Evolutionary conservation across 176 grass and related monocot genomes (phyloP), one percentile per base, ranked within the genome.

Genomic region (Aegilops umbellulata): DNA sequence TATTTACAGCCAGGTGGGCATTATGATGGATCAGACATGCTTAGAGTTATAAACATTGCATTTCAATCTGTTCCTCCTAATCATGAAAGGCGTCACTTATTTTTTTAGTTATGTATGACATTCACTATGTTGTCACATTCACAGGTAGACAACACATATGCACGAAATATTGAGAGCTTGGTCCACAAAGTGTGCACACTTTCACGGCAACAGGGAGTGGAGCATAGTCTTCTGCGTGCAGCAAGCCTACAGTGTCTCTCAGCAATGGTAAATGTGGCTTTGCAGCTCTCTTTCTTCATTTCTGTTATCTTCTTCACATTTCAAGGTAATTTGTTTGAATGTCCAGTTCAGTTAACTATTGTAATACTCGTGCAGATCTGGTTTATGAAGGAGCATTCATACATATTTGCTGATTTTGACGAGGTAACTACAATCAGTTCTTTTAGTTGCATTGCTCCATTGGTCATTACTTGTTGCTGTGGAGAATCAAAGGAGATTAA

Each of bases 181-280:
- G 88, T 91, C 66, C 49, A 27, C 65, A 99, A 99, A 91, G 94
- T 96, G 19, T 96, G 92, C 77, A 65, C 47, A 0, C 88, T 94
- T 86, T 91, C 94, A 66, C 84, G 60, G 79, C 86, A 89, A 77
- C 65, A 90, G 17, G 88, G 88, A 83, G 80, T 90, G 76, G 89
- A 94, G 47, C 86, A 92, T 39, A 93, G 60, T 87, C 76, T 83
- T 84, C 81, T 96, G 23, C 90, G 79, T 62, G 91, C 94, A 71
- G 83, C 97, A 86, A 93, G 92, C 80, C 83, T 99, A 87, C 88
- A 99, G 84, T 96, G 97, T 74, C 78, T 96, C 24, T 94, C 97
- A 70, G 88, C 97, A 83, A 91, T 91, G 94, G 97, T 94, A 88
- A 79, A 61, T 81, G 57, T 62, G 32, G 11, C 30, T 84, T 87